These are phyloP conservation scores for Linum trigynum DNA, from an alignment of 345 rosid genomes.

Conservation along the genomic window DNA sequence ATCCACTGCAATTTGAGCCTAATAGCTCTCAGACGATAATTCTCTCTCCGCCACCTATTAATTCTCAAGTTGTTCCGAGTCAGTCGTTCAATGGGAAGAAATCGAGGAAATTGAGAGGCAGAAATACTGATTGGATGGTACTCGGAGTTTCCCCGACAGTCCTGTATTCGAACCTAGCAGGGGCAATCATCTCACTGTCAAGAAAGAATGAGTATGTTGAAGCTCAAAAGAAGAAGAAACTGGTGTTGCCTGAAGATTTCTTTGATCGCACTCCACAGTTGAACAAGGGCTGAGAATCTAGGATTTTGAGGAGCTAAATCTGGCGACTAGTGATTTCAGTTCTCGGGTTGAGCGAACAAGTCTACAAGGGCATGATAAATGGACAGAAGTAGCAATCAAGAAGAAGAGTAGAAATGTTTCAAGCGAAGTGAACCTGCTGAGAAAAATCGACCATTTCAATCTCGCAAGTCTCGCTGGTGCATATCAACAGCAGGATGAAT, in stretches of 20 bases:
- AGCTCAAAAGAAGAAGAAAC: slow-evolving; percentile 9
- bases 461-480: slow-evolving; percentile 28
- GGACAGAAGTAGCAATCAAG: slow-evolving; percentile 28
- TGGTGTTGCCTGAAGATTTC: slow-evolving; percentile 15
- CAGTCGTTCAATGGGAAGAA: neutral
- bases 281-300: slow-evolving; percentile 33
- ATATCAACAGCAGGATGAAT: slow-evolving; percentile 22
- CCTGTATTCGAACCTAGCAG: neutral
- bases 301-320: slow-evolving; percentile 22
- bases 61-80: neutral
- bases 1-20: slow-evolving; percentile 39
- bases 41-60: slow-evolving; percentile 15
- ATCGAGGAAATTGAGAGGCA: neutral
- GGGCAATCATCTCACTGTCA: neutral
- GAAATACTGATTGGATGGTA: neutral
- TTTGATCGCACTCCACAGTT: slow-evolving; percentile 11
- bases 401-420: slow-evolving; percentile 23
- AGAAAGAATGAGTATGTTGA: neutral
- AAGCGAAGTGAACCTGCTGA: slow-evolving; percentile 31
- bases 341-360: slow-evolving; percentile 21
- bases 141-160: slow-evolving; percentile 2
- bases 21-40: slow-evolving; percentile 22
- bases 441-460: slow-evolving; percentile 36
- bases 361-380: slow-evolving; percentile 20
- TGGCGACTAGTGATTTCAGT: slow-evolving; percentile 30